These are phyloP conservation scores for Paramecium primaurelia DNA, from an alignment of 73 alveolate species.

Conservation along the genomic window DNA sequence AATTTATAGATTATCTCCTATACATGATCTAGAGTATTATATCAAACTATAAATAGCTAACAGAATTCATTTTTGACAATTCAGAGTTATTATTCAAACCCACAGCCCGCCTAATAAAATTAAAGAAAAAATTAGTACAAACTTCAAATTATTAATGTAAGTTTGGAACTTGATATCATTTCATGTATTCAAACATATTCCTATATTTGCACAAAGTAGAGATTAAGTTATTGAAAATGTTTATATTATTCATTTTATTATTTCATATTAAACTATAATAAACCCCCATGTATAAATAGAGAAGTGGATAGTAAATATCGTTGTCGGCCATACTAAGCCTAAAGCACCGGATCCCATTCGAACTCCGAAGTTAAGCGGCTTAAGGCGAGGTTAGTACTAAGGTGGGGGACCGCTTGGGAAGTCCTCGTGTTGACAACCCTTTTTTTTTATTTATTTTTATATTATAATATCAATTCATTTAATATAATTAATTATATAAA, in stretches of 20 bases:
- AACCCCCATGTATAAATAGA: background rate
- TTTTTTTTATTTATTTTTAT: constrained; percentile 46
- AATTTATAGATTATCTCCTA: too few relatives aligned
- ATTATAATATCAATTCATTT: background rate
- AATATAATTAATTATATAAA: too few relatives aligned
- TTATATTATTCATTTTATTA: background rate
- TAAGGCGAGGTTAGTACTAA: constrained; percentile 99
- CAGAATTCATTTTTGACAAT: too few relatives aligned
- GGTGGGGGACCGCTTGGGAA: constrained; percentile 99
- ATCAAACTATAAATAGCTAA: too few relatives aligned
- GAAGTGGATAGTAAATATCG: background rate
- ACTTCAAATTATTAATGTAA: too few relatives aligned
- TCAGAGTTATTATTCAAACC: too few relatives aligned
- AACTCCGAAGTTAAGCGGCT: constrained; percentile 99
- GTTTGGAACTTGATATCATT: too few relatives aligned
- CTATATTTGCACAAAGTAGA: background rate
- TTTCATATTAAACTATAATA: background rate
- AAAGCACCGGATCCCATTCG: constrained; percentile 99
- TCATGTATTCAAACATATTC: too few relatives aligned
- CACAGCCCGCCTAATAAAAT: too few relatives aligned
- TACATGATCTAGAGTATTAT: too few relatives aligned
- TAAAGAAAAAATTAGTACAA: too few relatives aligned
- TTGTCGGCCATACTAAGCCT: constrained; percentile 99
- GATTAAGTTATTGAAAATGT: background rate
- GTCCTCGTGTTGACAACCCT: constrained; percentile 91